Evolutionary conservation across 176 grass and related monocot species (phyloP).

Genomic region (Microstegium vimineum): DNA sequence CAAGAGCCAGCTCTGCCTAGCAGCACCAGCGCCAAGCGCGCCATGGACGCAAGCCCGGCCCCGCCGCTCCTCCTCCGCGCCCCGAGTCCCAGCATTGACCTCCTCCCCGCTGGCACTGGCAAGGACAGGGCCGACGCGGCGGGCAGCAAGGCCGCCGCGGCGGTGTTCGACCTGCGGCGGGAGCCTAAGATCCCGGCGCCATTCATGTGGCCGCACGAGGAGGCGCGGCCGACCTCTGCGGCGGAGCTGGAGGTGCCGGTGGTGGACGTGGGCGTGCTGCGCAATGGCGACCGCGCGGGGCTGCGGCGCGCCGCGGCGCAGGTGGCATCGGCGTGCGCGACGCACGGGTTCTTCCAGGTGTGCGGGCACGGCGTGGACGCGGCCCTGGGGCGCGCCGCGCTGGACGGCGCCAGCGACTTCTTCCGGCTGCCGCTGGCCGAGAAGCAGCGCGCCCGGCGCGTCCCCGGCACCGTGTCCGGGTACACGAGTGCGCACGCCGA

Average conservation of each 20-base stretch:
- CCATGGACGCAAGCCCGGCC: conserved; percentile 44
- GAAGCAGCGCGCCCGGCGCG: conserved; percentile 55
- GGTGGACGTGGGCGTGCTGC: conserved; percentile 64
- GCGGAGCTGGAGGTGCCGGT: conserved; percentile 51
- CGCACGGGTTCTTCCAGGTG: conserved; percentile 91
- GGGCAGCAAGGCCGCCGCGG: background rate
- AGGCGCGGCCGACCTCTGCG: conserved; percentile 7
- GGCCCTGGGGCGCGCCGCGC: conserved; percentile 26
- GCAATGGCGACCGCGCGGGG: conserved; percentile 31
- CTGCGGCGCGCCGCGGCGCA: conserved; percentile 35
- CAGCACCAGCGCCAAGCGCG: background rate
- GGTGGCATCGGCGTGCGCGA: conserved; percentile 47
- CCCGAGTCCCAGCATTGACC: conserved; percentile 31
- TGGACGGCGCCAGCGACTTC: conserved; percentile 52
- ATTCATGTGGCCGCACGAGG: conserved; percentile 67
- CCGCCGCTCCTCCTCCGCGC: conserved; percentile 23
- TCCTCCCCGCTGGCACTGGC: conserved; percentile 4
- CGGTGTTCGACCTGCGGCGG: conserved; percentile 38
- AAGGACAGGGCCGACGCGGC: background rate
- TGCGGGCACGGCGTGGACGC: conserved; percentile 57
- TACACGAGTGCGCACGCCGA: conserved; percentile 85
- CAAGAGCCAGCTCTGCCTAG: conserved; percentile 19
- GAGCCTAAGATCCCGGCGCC: conserved; percentile 58
- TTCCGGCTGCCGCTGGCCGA: conserved; percentile 57
- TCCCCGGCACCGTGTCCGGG: conserved; percentile 64